These are phyloP conservation scores for Trametes gibbosa DNA, from an alignment of 768 basidiomycete genomes.

Conservation along the genomic window DNA sequence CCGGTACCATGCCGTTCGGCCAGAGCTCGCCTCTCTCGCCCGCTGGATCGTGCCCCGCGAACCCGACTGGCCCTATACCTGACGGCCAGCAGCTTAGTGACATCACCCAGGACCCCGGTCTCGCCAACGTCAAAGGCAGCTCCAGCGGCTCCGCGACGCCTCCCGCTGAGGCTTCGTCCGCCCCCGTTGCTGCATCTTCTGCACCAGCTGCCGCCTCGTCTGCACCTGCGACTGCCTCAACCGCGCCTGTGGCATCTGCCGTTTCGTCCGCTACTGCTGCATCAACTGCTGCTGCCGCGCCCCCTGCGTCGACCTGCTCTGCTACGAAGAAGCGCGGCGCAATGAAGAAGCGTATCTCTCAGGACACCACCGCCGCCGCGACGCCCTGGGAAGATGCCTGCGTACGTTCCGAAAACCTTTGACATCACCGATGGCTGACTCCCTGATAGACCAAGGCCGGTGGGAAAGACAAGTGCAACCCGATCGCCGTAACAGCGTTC, in stretches of 20 bases:
- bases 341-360: conserved; percentile 6
- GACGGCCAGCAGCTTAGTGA: conserved; percentile 42
- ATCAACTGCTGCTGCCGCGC: not conserved
- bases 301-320: not conserved
- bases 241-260: not conserved
- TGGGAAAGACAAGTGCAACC: conserved; percentile 54
- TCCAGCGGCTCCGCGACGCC: not conserved
- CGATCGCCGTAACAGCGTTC: conserved; percentile 52
- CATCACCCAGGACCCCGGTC: conserved; percentile 13
- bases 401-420: not conserved
- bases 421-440: not conserved
- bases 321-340: not conserved
- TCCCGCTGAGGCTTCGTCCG: not conserved
- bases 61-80: conserved; percentile 45
- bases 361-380: not conserved
- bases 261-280: not conserved
- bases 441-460: conserved; percentile 47
- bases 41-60: conserved; percentile 26
- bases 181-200: not conserved
- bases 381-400: conserved; percentile 6
- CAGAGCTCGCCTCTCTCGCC: conserved; percentile 36
- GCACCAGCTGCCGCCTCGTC: not conserved
- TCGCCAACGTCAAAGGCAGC: not conserved
- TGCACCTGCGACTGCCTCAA: not conserved
- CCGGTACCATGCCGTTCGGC: conserved; percentile 55